These are phyloP conservation scores for Pseudogymnoascus sp. DNA, from an alignment of 2,329 filamentous ascomycete genomes.

Conservation along the genomic window DNA sequence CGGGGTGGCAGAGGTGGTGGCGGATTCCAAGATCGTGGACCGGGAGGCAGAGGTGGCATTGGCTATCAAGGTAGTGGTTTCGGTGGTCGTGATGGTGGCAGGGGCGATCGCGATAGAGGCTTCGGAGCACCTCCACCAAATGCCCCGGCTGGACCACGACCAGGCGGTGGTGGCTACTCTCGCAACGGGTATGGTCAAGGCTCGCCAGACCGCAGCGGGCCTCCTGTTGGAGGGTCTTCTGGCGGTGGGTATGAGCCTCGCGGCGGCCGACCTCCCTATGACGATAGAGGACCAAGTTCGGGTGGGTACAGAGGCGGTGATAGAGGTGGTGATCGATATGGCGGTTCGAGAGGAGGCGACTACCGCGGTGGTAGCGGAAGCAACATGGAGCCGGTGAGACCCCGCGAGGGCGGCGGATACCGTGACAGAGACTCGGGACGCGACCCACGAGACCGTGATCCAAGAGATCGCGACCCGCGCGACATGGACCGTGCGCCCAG, in stretches of 20 bases:
- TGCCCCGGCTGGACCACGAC: slow-evolving; percentile 54
- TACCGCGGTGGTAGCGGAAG: slow-evolving; percentile 44
- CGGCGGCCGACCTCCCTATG: slow-evolving; percentile 50
- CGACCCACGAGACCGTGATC: slow-evolving; percentile 44
- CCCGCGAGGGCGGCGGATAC: slow-evolving; percentile 44
- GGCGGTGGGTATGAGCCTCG: slow-evolving; percentile 46
- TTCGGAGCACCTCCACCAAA: slow-evolving; percentile 46
- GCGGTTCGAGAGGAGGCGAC: slow-evolving; percentile 31
- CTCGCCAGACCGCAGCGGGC: slow-evolving; percentile 29
- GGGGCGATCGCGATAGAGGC: slow-evolving; percentile 28
- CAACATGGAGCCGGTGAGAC: slow-evolving; percentile 77
- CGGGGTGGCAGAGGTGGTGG: slow-evolving; percentile 17
- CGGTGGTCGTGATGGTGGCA: slow-evolving; percentile 16
- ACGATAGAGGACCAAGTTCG: slow-evolving; percentile 47
- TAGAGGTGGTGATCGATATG: slow-evolving; percentile 39
- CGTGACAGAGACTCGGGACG: slow-evolving; percentile 38
- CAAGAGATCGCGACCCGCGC: slow-evolving; percentile 40
- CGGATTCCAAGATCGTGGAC: slow-evolving; percentile 28
- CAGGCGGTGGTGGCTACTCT: slow-evolving; percentile 40
- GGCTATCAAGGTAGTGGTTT: slow-evolving; percentile 28
- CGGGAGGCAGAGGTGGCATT: slow-evolving; percentile 27
- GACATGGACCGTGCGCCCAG: slow-evolving; percentile 43
- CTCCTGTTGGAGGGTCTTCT: slow-evolving; percentile 19
- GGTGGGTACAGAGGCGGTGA: slow-evolving; percentile 36
- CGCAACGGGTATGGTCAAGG: slow-evolving; percentile 31